These are phyloP conservation scores for Scleroderma bovista DNA, from an alignment of 768 basidiomycete species.

Conservation along the genomic window DNA sequence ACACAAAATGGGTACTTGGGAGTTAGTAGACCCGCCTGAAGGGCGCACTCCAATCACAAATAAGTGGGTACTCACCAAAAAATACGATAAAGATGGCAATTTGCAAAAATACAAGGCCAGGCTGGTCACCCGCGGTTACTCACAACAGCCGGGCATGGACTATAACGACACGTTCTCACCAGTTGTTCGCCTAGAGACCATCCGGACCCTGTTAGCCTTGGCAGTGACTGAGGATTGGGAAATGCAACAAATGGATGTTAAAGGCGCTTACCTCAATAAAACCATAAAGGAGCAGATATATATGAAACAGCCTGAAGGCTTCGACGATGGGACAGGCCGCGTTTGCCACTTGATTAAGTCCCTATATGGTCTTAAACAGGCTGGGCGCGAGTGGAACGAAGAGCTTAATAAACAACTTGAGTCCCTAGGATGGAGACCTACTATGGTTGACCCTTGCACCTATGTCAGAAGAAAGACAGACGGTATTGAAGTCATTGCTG, in stretches of 20 bases:
- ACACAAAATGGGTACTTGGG: constrained; percentile 11
- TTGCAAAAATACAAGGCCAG: constrained; percentile 27
- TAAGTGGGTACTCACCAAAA: constrained; percentile 21
- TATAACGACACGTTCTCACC: constrained; percentile 32
- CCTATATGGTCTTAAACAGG: constrained; percentile 29
- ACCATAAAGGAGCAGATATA: constrained; percentile 27
- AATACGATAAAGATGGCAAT: not conserved
- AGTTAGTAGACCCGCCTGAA: constrained; percentile 17
- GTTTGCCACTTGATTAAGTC: constrained; percentile 17
- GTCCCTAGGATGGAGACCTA: constrained; percentile 11
- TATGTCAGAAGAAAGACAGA: constrained; percentile 1
- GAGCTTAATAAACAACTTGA: constrained; percentile 17
- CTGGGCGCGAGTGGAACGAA: constrained; percentile 25
- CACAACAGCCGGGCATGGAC: constrained; percentile 32
- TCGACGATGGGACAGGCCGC: constrained; percentile 5
- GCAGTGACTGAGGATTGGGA: constrained; percentile 18
- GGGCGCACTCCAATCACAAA: constrained; percentile 20
- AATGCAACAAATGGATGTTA: constrained; percentile 26
- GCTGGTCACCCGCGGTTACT: constrained; percentile 36
- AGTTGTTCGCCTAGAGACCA: constrained; percentile 17
- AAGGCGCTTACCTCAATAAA: constrained; percentile 26
- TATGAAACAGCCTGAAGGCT: constrained; percentile 26
- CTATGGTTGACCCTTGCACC: constrained; percentile 14
- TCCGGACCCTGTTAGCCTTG: constrained; percentile 18
- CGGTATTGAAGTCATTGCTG: constrained; percentile 13